Evolutionary conservation across 2,329 filamentous ascomycete genomes (phyloP).

Genomic region (Nemania bipapillata): DNA sequence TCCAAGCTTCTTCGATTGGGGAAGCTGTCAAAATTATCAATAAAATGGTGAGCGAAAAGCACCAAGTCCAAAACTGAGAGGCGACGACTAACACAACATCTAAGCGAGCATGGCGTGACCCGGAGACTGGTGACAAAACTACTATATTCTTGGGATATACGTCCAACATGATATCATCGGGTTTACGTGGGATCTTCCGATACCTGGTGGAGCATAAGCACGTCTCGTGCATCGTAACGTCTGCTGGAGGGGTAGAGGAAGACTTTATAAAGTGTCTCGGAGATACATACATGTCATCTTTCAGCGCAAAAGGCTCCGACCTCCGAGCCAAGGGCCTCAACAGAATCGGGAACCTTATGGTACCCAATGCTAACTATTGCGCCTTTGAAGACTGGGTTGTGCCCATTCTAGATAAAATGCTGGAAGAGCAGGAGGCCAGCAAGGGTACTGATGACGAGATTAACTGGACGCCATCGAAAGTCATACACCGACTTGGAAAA

Average conservation of each 20-base stretch:
- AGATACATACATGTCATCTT: constrained; percentile 90
- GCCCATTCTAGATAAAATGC: constrained; percentile 92
- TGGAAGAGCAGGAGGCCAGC: constrained; percentile 88
- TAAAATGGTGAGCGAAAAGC: constrained; percentile 76
- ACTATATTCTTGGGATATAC: constrained; percentile 98
- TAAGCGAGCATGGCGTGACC: constrained; percentile 80
- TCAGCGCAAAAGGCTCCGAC: constrained; percentile 78
- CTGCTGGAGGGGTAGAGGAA: constrained; percentile 94
- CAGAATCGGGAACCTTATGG: constrained; percentile 92
- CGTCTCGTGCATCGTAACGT: constrained; percentile 92
- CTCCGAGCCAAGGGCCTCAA: constrained; percentile 89
- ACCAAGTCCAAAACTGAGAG: constrained; percentile 33
- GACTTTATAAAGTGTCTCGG: constrained; percentile 98
- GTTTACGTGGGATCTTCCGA: constrained; percentile 87
- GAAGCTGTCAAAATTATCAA: constrained; percentile 92
- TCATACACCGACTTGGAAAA: constrained; percentile 88
- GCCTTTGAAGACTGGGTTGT: constrained; percentile 98
- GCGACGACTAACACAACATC: constrained; percentile 43
- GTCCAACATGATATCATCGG: constrained; percentile 96
- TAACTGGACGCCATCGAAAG: constrained; percentile 91
- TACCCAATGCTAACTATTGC: constrained; percentile 97
- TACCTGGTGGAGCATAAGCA: constrained; percentile 94
- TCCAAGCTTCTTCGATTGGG: constrained; percentile 77
- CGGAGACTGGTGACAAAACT: constrained; percentile 79
- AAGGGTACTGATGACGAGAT: constrained; percentile 73